A percentile compares a stretch with the other conserved stretches of the same genome.
Conservation (phyloP, 768 basidiomycete genomes). For the Roridomyces roridus region DNA sequence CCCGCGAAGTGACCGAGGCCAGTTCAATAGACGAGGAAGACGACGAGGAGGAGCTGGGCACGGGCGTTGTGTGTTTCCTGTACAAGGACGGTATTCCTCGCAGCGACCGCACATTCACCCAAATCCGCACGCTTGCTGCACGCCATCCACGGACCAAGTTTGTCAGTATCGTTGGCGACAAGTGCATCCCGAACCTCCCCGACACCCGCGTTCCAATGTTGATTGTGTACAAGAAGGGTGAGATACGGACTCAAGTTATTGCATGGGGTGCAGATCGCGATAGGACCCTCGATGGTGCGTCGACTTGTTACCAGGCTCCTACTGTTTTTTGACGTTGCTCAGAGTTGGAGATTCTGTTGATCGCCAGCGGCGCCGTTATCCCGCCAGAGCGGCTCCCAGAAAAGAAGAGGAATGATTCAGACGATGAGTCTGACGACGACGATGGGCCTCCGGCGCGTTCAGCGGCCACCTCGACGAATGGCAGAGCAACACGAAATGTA, state of each 20-base stretch:
- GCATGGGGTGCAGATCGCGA: conserved; percentile 86
- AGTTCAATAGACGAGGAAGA: conserved; percentile 75
- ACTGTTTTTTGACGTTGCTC: neutral
- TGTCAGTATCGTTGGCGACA: conserved; percentile 92
- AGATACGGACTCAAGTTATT: conserved; percentile 84
- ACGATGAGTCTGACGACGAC: conserved; percentile 50
- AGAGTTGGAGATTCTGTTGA: conserved; percentile 77
- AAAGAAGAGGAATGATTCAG: conserved; percentile 23
- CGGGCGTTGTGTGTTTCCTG: conserved; percentile 91
- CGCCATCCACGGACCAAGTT: conserved; percentile 93
- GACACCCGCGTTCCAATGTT: conserved; percentile 91
- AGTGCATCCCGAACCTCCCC: conserved; percentile 96
- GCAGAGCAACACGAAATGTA: conserved; percentile 58
- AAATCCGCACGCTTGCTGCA: conserved; percentile 76
- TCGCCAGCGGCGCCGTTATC: conserved; percentile 71
- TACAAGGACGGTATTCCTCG: conserved; percentile 91
- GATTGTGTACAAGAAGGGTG: conserved; percentile 92
- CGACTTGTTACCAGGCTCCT: conserved; percentile 3
- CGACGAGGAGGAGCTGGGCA: conserved; percentile 67
- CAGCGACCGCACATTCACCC: conserved; percentile 76
- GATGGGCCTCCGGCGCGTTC: conserved; percentile 61
- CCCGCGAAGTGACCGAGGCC: conserved; percentile 92
- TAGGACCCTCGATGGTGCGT: conserved; percentile 75
- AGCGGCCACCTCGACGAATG: conserved; percentile 61
- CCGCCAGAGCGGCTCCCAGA: conserved; percentile 52